Conservation (phyloP, 768 basidiomycete species). For the Lactarius sp. region DNA sequence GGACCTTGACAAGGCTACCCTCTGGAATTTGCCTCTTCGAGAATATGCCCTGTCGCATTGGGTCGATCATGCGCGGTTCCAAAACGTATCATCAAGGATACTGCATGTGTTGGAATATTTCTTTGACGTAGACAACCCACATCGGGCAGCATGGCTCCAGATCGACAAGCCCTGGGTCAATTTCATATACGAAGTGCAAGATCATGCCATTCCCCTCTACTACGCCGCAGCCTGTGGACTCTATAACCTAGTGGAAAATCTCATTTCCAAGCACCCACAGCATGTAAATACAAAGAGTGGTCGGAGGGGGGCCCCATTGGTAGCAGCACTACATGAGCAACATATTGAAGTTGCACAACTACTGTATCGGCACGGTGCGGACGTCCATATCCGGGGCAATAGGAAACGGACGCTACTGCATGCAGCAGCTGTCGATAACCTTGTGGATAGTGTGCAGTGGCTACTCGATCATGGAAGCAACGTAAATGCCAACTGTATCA, state of each 20-base stretch:
- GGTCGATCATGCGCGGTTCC: background rate
- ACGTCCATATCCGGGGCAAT: background rate
- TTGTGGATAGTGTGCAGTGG: background rate
- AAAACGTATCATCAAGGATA: background rate
- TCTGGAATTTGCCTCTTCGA: no score
- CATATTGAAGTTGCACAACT: background rate
- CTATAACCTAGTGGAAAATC: background rate
- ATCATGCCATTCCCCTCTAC: background rate
- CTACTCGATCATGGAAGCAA: background rate
- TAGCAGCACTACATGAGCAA: background rate
- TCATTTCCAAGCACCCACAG: background rate
- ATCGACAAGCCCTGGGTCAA: background rate
- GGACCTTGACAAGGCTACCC: no score
- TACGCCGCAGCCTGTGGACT: background rate
- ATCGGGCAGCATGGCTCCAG: background rate
- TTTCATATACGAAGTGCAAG: no score
- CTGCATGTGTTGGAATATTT: background rate
- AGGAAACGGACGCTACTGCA: background rate
- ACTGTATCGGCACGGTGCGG: background rate
- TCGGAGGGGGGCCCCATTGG: background rate
- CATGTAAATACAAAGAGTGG: background rate
- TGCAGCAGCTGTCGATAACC: background rate
- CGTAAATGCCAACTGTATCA: background rate
- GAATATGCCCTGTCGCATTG: no score
- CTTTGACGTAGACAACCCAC: background rate